Base-by-base conservation (phyloP, 768 basidiomycete species). In the Panus rudis region DNA sequence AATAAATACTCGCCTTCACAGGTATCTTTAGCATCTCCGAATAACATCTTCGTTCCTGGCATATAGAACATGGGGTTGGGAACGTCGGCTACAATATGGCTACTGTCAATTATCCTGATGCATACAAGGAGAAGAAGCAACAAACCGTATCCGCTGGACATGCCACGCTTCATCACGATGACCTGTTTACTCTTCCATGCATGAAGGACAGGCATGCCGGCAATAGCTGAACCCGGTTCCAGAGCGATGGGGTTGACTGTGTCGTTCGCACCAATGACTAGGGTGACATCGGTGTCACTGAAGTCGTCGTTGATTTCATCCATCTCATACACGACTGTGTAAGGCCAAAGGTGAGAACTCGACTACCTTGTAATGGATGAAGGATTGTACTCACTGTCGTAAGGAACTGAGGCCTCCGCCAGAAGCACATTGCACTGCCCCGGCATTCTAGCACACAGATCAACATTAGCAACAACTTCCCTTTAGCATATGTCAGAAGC, bases 241-340 rank as follows among this genome's bases (percentile, higher is more conserved):
- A 92, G 69, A 8, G 88, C 85, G 50, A 92, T 90, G 12, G 90
- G 89, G 57, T 92, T 92, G 40, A 92, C 90, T 2, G 90, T 92
- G 57, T 92, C 90, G 54, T 92, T 92, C 16, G 90, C 90, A 19
- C 90, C 90, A 49, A 92, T 92, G 50, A 92, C 90, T 16, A 92
- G 76, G 6, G 84, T 86, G n/a, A 92, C 75, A 56, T 92, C 90
- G 0, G 90, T 92, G 26, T 88, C 86, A 41, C 71, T 69, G 62
- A 92, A 92, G 58, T 92, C 90, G 30, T 92, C 87, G 57, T 92
- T 92, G 67, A 92, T 92, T 63, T 92, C 90, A 48, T 92, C 90
- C 90, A 92, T 91, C 65, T 92, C 90, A 46, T 86, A 68, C 30
- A 92, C 88, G 51, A 92, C 89, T 90, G 52, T 21, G 5, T n/a